phyloP scores from a whole-genome alignment of 2,329 filamentous ascomycete genomes.

The Sphaerulina populicola region DNA sequence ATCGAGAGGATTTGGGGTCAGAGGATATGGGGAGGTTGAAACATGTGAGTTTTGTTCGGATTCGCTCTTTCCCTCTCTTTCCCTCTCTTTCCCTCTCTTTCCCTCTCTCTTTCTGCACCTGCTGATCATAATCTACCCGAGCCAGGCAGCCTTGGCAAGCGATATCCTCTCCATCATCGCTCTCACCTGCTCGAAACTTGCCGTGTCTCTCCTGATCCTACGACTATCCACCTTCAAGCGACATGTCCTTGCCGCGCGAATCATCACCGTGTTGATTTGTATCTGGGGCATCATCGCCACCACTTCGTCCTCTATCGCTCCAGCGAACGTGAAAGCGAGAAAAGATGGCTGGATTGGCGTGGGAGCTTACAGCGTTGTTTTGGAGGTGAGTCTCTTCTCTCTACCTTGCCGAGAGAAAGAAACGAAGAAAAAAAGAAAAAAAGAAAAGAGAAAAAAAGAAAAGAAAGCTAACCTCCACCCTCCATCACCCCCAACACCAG shows the following conservation, averaged over 20 bases:
- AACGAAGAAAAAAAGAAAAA: too few species aligned
- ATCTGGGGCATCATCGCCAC: constrained; percentile 7
- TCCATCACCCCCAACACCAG: not conserved
- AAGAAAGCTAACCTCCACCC: too few species aligned
- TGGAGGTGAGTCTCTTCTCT: constrained; percentile 2
- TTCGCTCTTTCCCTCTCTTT: too few species aligned
- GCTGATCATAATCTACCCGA: not conserved
- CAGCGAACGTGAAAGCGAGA: not conserved
- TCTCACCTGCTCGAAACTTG: constrained; percentile 14
- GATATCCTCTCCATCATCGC: constrained; percentile 13
- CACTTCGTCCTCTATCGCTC: not conserved
- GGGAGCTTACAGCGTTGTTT: constrained; percentile 10
- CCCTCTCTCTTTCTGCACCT: too few species aligned
- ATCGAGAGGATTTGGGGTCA: not conserved
- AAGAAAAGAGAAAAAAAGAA: too few species aligned
- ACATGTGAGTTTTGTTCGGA: too few species aligned
- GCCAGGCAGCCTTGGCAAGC: constrained; percentile 8
- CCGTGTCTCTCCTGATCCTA: constrained; percentile 14
- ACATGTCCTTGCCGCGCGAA: constrained; percentile 9
- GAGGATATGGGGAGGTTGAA: not conserved
- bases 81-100: too few species aligned
- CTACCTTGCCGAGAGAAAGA: too few species aligned
- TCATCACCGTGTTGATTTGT: constrained; percentile 8
- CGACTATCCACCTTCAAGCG: constrained; percentile 15
- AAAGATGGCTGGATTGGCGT: constrained; percentile 13